Conservation (phyloP, 2,329 filamentous ascomycete species). For the Malbranchea cinnamomea region DNA sequence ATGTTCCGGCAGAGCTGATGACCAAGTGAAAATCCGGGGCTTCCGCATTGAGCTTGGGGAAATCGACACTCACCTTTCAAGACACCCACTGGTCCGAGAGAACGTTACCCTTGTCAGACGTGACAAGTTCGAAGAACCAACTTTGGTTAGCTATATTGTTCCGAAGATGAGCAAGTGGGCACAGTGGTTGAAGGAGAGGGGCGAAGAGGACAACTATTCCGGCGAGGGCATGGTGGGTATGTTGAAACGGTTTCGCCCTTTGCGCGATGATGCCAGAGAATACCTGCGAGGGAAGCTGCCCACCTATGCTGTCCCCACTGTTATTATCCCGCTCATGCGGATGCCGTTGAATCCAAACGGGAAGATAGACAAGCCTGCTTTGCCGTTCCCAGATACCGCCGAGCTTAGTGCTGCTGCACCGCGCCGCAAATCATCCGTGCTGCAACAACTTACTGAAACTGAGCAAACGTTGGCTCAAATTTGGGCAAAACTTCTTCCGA, state of each 20-base stretch:
- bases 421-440: conserved; percentile 34
- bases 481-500: conserved; percentile 57
- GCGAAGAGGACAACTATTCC: conserved; percentile 36
- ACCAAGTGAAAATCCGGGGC: conserved; percentile 89
- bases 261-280: conserved; percentile 29
- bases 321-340: conserved; percentile 56
- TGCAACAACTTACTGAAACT: conserved; percentile 38
- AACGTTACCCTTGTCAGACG: conserved; percentile 73
- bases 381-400: conserved; percentile 67
- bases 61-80: conserved; percentile 70
- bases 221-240: conserved; percentile 38
- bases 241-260: conserved; percentile 45
- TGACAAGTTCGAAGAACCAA: conserved; percentile 73
- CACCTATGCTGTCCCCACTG: conserved; percentile 58
- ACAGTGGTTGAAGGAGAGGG: conserved; percentile 45
- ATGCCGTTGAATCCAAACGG: conserved; percentile 75
- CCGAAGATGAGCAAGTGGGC: conserved; percentile 64
- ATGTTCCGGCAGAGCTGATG: conserved; percentile 66
- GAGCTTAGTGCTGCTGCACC: conserved; percentile 45
- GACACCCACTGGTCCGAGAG: conserved; percentile 62
- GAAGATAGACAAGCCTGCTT: conserved; percentile 63
- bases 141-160: conserved; percentile 78
- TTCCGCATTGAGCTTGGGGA: conserved; percentile 92
- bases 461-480: conserved; percentile 54
- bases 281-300: conserved; percentile 50